phyloP scores from a whole-genome alignment of 1,284 basidiomycete genomes.

The Pseudozyma pruni region DNA sequence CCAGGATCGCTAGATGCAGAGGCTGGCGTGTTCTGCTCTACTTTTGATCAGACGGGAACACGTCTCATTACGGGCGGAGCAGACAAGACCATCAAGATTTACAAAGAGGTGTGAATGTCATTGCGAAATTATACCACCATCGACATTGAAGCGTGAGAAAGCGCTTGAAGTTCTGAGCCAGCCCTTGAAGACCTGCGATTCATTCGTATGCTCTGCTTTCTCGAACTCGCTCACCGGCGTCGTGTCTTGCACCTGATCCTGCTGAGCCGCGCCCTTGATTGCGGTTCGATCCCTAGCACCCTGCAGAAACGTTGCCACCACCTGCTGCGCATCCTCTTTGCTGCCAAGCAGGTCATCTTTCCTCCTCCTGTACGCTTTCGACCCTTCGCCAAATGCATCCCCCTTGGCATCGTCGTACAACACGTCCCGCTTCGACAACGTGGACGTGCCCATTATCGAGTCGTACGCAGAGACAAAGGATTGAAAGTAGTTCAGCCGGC shows the following conservation, averaged over 20 bases:
- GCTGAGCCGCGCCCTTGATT: conserved; percentile 1
- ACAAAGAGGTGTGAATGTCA: conserved; percentile 31
- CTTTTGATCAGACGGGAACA: conserved; percentile 94
- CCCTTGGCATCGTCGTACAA: conserved; percentile 28
- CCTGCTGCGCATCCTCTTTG: conserved; percentile 3
- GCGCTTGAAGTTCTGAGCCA: conserved; percentile 25
- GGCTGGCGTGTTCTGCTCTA: conserved; percentile 87
- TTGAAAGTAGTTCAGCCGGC: conserved; percentile 21
- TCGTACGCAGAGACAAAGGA: conserved; percentile 2
- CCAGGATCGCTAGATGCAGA: conserved; percentile 97
- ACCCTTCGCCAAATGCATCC: conserved; percentile 9
- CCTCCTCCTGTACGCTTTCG: conserved; percentile 8
- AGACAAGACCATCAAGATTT: conserved; percentile 78
- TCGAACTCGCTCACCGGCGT: neutral
- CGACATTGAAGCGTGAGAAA: conserved; percentile 18
- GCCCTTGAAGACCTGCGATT: neutral
- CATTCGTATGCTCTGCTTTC: neutral
- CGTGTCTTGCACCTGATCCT: neutral
- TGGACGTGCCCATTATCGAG: neutral
- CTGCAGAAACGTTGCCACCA: conserved; percentile 15
- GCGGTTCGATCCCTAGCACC: conserved; percentile 14
- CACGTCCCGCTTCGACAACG: neutral
- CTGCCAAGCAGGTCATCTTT: conserved; percentile 28
- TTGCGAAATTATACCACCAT: neutral
- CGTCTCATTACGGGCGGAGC: conserved; percentile 91